phyloP scores from a whole-genome alignment of 108 stramenopile species.

The Hondaea fermentalgiana region DNA sequence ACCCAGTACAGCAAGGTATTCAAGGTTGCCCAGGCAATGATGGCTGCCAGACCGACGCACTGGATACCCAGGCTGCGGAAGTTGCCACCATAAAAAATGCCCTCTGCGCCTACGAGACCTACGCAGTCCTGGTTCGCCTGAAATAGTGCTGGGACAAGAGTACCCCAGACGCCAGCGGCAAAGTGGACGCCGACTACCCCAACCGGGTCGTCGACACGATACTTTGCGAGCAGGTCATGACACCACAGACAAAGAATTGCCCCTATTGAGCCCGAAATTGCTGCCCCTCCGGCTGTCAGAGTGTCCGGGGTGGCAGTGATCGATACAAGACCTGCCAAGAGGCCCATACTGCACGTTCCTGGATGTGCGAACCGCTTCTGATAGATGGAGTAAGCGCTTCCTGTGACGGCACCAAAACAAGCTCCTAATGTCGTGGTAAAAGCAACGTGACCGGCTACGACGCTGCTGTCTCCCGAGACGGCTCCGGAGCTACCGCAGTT shows the following conservation, averaged over 20 bases:
- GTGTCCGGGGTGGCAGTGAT: conserved; percentile 40
- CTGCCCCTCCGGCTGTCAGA: conserved; percentile 15
- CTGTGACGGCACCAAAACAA: background rate
- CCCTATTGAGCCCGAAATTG: conserved; percentile 4
- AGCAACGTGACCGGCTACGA: background rate
- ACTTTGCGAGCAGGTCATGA: background rate
- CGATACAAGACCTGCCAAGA: conserved; percentile 38
- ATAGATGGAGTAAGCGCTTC: background rate
- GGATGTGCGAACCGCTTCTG: background rate
- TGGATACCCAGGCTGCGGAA: background rate
- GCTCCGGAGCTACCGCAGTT: conserved; percentile 58
- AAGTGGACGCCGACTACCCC: conserved; percentile 29
- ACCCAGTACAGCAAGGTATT: background rate
- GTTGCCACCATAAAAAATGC: conserved; percentile 29
- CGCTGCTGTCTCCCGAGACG: conserved; percentile 9
- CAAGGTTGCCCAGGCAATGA: background rate
- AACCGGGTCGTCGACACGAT: conserved; percentile 35
- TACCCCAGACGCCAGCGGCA: background rate
- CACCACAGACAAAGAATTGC: background rate
- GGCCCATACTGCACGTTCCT: background rate
- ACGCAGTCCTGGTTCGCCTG: background rate
- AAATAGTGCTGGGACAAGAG: background rate
- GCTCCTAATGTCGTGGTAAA: background rate
- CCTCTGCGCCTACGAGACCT: background rate
- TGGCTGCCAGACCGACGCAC: background rate